These are phyloP conservation scores for Furcasterigmium sp. DNA, from an alignment of 2,329 filamentous ascomycete genomes.

Conservation along the genomic window DNA sequence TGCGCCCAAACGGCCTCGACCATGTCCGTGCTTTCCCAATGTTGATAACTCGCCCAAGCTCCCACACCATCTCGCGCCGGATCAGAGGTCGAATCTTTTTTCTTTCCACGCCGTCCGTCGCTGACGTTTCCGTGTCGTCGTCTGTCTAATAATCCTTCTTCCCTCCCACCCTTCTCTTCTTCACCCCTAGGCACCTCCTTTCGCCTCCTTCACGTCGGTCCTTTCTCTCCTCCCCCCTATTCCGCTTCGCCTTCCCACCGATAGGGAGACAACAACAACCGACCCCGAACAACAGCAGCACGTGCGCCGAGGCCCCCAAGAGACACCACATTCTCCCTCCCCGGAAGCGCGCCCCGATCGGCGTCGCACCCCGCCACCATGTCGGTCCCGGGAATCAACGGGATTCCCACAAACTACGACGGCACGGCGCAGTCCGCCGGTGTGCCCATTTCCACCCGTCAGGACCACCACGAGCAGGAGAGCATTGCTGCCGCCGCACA, in stretches of 20 bases:
- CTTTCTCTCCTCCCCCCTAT: not conserved
- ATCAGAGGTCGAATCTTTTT: not conserved
- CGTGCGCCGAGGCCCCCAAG: not conserved
- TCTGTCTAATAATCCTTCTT: not conserved
- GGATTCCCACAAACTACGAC: slow-evolving; percentile 43
- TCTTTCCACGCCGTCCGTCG: not conserved
- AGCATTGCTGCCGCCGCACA: slow-evolving; percentile 16
- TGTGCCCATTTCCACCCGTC: slow-evolving; percentile 23
- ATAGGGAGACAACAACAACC: not conserved
- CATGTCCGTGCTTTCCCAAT: not conserved
- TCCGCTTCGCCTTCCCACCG: not conserved
- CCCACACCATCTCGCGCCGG: not conserved
- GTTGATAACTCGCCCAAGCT: not conserved
- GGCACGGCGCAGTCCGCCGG: slow-evolving; percentile 38
- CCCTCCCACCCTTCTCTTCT: not conserved
- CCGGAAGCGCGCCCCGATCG: not conserved
- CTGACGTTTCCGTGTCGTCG: not conserved
- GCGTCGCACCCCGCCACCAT: slow-evolving; percentile 19
- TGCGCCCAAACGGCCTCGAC: not conserved
- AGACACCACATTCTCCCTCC: not conserved
- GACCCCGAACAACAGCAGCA: not conserved
- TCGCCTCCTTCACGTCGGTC: not conserved
- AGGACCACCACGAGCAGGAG: slow-evolving; percentile 20
- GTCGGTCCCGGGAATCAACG: slow-evolving; percentile 33
- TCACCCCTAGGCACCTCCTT: not conserved